phyloP scores from a whole-genome alignment of 208 protist species.

The Wallacemonas sp. region DNA sequence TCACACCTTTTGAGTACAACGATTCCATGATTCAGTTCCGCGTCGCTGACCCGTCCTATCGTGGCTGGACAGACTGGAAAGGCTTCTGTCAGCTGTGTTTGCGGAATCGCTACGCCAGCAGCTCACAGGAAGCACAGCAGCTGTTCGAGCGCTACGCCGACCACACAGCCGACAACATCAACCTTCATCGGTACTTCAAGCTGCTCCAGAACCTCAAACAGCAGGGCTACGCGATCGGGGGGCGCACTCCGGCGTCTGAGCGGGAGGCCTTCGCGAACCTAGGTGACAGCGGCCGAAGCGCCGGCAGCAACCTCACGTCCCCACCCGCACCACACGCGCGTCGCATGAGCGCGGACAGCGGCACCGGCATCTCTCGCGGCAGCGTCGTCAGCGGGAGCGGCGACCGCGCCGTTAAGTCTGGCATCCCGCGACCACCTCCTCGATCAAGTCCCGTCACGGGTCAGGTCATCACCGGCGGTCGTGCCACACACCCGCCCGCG shows the following conservation, averaged over 20 bases:
- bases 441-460: slow-evolving; percentile 3
- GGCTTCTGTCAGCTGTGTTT: slow-evolving; percentile 32
- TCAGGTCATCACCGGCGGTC: slow-evolving; percentile 4
- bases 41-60: slow-evolving; percentile 13
- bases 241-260: no score
- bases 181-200: slow-evolving; percentile 29
- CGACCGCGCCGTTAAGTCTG: not conserved
- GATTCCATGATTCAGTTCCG: slow-evolving; percentile 36
- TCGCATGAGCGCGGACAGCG: not conserved
- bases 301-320: not conserved
- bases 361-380: not conserved
- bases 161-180: slow-evolving; percentile 17
- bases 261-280: no score
- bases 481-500: not conserved
- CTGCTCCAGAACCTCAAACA: slow-evolving; percentile 18
- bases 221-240: not conserved
- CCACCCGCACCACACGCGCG: not conserved
- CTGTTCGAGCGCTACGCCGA: slow-evolving; percentile 34
- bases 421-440: not conserved
- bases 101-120: slow-evolving; percentile 25
- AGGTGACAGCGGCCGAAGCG: no score
- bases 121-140: slow-evolving; percentile 22
- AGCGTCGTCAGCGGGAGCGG: not conserved
- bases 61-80: slow-evolving; percentile 12
- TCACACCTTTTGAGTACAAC: slow-evolving; percentile 38